These are phyloP conservation scores for Mortierella alpina DNA, from an alignment of 192 early-diverging fungal species.

Conservation along the genomic window DNA sequence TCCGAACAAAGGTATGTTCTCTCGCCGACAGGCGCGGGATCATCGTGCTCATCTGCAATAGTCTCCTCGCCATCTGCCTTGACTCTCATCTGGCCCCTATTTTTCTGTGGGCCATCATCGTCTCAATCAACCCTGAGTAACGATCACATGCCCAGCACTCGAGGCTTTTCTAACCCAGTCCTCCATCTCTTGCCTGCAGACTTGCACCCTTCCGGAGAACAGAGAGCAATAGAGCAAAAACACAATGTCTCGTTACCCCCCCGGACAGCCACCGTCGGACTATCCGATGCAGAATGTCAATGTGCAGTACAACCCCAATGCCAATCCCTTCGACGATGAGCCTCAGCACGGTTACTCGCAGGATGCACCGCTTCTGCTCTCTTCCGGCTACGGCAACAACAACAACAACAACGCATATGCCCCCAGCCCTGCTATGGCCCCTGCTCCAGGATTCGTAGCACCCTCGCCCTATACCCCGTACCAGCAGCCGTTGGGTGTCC, in stretches of 20 bases:
- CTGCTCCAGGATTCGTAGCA: constrained; percentile 23
- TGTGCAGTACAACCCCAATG: constrained; percentile 47
- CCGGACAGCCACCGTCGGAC: constrained; percentile 40
- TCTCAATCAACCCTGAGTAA: too few relatives aligned
- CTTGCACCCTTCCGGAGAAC: not conserved
- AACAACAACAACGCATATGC: constrained; percentile 23
- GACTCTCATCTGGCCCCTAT: too few relatives aligned
- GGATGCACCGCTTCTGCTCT: constrained; percentile 48
- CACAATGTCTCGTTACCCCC: constrained; percentile 45
- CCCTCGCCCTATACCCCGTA: constrained; percentile 53
- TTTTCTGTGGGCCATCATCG: too few relatives aligned
- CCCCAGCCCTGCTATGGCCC: constrained; percentile 38
- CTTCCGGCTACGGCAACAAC: constrained; percentile 37
- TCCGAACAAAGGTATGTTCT: too few relatives aligned
- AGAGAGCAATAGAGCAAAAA: constrained; percentile 2
- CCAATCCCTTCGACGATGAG: constrained; percentile 52
- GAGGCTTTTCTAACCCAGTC: not conserved
- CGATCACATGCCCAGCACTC: not conserved
- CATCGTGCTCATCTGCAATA: too few relatives aligned
- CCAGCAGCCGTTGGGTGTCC: constrained; percentile 35
- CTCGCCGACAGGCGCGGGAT: too few relatives aligned
- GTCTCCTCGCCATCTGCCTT: too few relatives aligned
- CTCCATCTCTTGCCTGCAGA: not conserved
- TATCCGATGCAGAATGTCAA: constrained; percentile 56
- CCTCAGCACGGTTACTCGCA: constrained; percentile 33